phyloP scores from a whole-genome alignment of 768 basidiomycete species.

The Russula griseocarnosa region DNA sequence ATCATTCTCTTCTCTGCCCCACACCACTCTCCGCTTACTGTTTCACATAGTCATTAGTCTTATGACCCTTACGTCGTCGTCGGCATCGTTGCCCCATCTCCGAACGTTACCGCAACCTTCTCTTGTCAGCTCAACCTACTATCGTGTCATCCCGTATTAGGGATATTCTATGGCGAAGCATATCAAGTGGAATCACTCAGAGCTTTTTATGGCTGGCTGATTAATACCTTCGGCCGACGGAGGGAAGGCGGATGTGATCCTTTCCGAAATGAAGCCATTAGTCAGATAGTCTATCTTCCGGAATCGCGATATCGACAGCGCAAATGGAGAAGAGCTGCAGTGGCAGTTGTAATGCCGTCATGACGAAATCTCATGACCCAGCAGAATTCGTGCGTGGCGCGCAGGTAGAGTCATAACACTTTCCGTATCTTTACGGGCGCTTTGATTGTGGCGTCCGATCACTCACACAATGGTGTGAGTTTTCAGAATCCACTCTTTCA shows the following conservation, averaged over 20 bases:
- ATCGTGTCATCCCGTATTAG: neutral
- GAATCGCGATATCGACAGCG: too few species aligned
- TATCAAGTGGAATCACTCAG: neutral
- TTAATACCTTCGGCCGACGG: neutral
- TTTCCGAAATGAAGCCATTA: neutral
- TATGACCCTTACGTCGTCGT: neutral
- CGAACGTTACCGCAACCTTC: neutral
- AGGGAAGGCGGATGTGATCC: slow-evolving; percentile 1
- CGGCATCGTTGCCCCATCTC: neutral
- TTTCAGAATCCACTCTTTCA: neutral
- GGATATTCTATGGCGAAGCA: neutral
- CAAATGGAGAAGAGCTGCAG: too few species aligned
- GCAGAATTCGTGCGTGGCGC: neutral
- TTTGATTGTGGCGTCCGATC: slow-evolving; percentile 1
- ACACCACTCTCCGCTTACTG: neutral
- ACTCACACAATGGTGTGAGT: neutral
- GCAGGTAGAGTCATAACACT: neutral
- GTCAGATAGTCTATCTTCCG: neutral
- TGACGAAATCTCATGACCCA: neutral
- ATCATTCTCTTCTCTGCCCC: neutral
- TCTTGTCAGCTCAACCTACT: neutral
- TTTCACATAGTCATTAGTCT: neutral
- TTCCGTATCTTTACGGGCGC: neutral
- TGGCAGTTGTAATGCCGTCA: too few species aligned
- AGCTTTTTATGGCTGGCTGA: neutral